Evolutionary conservation across 495 filamentous ascomycete genomes (phyloP).

Genomic region (Neurospora intermedia): DNA sequence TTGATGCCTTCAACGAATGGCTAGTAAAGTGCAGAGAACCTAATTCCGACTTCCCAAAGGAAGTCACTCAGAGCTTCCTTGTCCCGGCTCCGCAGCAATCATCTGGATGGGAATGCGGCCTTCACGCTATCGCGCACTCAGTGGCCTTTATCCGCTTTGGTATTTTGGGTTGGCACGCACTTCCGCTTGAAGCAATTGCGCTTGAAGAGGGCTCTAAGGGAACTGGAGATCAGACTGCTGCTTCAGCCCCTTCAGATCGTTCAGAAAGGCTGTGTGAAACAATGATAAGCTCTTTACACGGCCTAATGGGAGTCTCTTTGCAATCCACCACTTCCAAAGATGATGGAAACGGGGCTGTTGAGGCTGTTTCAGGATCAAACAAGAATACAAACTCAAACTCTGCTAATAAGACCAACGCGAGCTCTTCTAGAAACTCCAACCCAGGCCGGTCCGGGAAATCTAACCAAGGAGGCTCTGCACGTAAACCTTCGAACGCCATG

Average conservation of each 20-base stretch:
- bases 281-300: not conserved
- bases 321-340: not conserved
- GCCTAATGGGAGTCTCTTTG: not conserved
- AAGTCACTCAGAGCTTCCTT: not conserved
- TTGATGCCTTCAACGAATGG: not conserved
- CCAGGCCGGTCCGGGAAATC: not conserved
- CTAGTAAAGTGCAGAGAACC: not conserved
- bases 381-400: not conserved
- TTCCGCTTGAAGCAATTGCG: not conserved
- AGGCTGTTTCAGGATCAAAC: not conserved
- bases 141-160: constrained; percentile 10
- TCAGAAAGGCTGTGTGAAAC: not conserved
- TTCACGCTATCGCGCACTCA: constrained; percentile 9
- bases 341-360: not conserved
- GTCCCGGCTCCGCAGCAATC: not conserved
- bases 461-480: not conserved
- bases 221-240: not conserved
- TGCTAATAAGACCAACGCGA: not conserved
- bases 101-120: constrained; percentile 6
- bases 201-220: not conserved
- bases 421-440: not conserved
- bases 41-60: not conserved
- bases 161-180: not conserved
- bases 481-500: not conserved
- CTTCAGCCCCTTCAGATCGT: not conserved